Base-by-base conservation (phyloP, 192 early-diverging fungal species). In the Pilobolus umbonatus region DNA sequence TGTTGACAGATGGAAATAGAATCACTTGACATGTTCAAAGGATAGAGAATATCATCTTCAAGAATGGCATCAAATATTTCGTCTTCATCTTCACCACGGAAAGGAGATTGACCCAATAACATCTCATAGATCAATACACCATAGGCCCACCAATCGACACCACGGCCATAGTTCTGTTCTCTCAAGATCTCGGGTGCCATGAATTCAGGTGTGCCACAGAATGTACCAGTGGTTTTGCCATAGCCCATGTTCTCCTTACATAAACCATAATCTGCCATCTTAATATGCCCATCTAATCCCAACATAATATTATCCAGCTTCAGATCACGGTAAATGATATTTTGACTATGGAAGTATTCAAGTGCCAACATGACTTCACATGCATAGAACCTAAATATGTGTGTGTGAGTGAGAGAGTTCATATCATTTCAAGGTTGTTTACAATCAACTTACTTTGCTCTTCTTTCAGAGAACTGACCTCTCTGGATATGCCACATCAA, bases 401-500 rank as follows among this genome's bases (percentile, higher is more conserved):
- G 1, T 15, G 17, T 11, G 40, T 11, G 5, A 42, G 19, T 17
- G 15, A 42, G 15, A 38, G 9, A 15, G 9, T 38, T 38, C 36
- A 38, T 38, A 12, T 38, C 2, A 1, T n/a, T 24, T 39, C 19
- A 22, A 11, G 26, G 19, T 55, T 55, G 12, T 8, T 24, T 30
- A n/a, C 26, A 43, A 9, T 30, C n/a, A 55, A 49, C 68, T 44
- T 71, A 71, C 72, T 92, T 92, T 24, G 96, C 94, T 47, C 89
- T 81, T 30, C 88, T 79, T 73, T 94, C 91, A 48, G 91, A 85
- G 64, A 98, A 97, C 60, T 88, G 88, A 52, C 82, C 78, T 59
- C 88, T 83, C 64, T 97, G 95, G 46, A 98, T 94, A 62, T 97
- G 95, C 82, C 94, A 91, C 93, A 98, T 97, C 67, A 98, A 71